Conservation (phyloP, 2,329 filamentous ascomycete genomes). For the Epichloe elymi region DNA sequence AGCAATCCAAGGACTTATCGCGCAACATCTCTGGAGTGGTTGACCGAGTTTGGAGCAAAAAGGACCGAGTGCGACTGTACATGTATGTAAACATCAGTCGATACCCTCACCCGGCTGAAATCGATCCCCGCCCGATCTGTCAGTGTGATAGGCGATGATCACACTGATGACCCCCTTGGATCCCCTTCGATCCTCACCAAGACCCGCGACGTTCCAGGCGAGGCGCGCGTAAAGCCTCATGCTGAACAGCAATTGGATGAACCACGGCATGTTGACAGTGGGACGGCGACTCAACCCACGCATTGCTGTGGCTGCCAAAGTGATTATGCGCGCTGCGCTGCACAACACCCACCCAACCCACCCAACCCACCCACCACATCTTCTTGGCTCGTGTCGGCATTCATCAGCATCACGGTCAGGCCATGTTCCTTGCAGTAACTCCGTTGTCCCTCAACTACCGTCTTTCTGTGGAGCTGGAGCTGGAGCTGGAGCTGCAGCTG, state of each 20-base stretch:
- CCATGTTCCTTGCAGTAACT: background rate
- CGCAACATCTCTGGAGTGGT: no score
- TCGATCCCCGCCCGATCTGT: background rate
- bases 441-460: no score
- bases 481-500: no score
- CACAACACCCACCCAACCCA: background rate
- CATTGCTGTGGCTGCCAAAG: background rate
- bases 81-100: background rate
- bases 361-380: background rate
- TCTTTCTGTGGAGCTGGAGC: no score
- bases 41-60: background rate
- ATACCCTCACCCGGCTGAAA: background rate
- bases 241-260: background rate
- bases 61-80: background rate
- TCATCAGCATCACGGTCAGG: background rate
- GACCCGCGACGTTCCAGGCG: background rate
- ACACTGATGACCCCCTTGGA: background rate
- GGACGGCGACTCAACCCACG: background rate
- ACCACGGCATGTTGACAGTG: background rate
- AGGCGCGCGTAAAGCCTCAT: background rate
- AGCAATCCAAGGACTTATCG: background rate
- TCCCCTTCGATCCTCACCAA: background rate
- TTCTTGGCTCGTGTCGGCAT: constrained; percentile 8
- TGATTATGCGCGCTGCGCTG: background rate
- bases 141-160: no score